Conservation (phyloP, 1,284 basidiomycete species). For the Puccinia polysora region DNA sequence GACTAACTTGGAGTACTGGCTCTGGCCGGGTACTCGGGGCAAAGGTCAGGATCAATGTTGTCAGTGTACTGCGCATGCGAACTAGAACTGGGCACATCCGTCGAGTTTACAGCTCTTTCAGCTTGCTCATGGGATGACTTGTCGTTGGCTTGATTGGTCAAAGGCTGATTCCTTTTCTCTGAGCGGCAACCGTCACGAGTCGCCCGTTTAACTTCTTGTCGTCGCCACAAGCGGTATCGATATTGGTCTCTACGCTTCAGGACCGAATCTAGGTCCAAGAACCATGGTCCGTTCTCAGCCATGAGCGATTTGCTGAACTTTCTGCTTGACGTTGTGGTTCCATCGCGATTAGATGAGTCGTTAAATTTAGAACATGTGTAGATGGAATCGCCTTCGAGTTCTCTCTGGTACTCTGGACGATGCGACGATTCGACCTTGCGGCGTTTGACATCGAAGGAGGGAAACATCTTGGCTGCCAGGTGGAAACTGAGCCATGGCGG, state of each 20-base stretch:
- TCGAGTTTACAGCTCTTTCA: too few species aligned
- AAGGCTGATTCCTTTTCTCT: too few species aligned
- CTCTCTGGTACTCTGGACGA: slow-evolving; percentile 22
- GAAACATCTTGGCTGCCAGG: too few species aligned
- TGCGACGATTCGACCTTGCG: slow-evolving; percentile 10
- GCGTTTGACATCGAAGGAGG: background rate
- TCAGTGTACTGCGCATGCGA: too few species aligned
- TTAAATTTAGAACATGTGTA: slow-evolving; percentile 20
- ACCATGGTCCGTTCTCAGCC: slow-evolving; percentile 18
- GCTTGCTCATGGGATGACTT: too few species aligned
- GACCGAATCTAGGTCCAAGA: background rate
- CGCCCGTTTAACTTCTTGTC: slow-evolving; percentile 7
- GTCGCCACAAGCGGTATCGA: slow-evolving; percentile 15
- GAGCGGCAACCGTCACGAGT: too few species aligned
- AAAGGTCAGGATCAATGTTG: too few species aligned
- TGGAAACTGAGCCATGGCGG: too few species aligned
- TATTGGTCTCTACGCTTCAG: slow-evolving; percentile 13
- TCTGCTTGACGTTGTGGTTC: too few species aligned
- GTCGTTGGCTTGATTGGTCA: too few species aligned
- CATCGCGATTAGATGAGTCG: background rate
- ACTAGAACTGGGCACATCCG: too few species aligned
- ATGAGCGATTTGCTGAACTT: slow-evolving; percentile 8
- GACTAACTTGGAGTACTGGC: slow-evolving; percentile 4
- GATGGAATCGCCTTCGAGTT: slow-evolving; percentile 25
- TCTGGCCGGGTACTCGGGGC: too few species aligned